These are phyloP conservation scores for Amylostereum areolatum DNA, from an alignment of 1,284 basidiomycete genomes.

Conservation along the genomic window DNA sequence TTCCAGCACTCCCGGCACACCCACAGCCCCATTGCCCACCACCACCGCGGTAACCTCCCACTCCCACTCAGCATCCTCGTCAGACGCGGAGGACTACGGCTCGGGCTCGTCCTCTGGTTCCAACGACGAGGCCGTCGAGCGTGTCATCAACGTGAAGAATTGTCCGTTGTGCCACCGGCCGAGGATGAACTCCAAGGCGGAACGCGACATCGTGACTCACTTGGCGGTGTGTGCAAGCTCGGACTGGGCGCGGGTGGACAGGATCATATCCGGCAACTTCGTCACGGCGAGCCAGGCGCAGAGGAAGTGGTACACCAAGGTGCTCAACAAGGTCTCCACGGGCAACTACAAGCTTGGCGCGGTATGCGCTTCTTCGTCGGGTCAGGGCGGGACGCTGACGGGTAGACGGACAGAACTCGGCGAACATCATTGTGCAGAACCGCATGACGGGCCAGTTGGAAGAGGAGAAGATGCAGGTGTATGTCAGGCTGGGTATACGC, in stretches of 20 bases:
- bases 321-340: slow-evolving; percentile 77
- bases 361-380: slow-evolving; percentile 37
- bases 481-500: slow-evolving; percentile 89
- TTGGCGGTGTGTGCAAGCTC: slow-evolving; percentile 90
- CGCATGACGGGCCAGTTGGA: slow-evolving; percentile 85
- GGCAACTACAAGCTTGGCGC: slow-evolving; percentile 90
- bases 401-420: slow-evolving; percentile 61
- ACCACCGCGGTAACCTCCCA: slow-evolving; percentile 1
- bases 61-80: slow-evolving; percentile 27
- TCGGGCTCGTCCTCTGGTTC: slow-evolving; percentile 14
- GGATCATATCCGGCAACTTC: slow-evolving; percentile 90
- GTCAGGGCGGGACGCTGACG: not conserved
- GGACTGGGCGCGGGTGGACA: slow-evolving; percentile 87
- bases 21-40: not conserved
- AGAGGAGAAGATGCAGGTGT: slow-evolving; percentile 98
- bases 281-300: slow-evolving; percentile 95
- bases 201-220: slow-evolving; percentile 91
- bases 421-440: slow-evolving; percentile 96
- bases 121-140: slow-evolving; percentile 57
- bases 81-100: slow-evolving; percentile 39
- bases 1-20: slow-evolving; percentile 13
- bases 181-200: slow-evolving; percentile 77
- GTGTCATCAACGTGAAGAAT: slow-evolving; percentile 91
- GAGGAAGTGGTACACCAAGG: slow-evolving; percentile 93
- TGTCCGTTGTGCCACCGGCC: slow-evolving; percentile 94